Evolutionary conservation across 768 basidiomycete genomes (phyloP), one percentile per base, ranked within the genome.

Genomic region (Hortiboletus campestris): DNA sequence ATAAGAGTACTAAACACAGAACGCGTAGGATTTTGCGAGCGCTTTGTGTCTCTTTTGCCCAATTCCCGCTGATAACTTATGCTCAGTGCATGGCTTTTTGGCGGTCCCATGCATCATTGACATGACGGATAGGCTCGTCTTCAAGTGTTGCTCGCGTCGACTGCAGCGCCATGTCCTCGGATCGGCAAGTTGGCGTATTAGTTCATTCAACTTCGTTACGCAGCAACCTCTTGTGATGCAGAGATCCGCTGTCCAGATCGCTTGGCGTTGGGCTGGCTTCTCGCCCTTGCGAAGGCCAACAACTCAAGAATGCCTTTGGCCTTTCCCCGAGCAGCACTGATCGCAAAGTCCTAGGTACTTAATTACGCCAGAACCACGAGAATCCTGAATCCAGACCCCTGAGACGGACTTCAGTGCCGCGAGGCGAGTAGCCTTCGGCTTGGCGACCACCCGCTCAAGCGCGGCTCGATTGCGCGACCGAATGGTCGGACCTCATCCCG

Each of bases 321-420:
- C 25, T 25, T 25, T 25, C 25, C 25, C 22, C 11, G 19, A 20
- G 19, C 34, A 42, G 11, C 22, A 35, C 34, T 25, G 25, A 11
- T 17, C 17, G 8, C 49, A 29, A 13, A 42, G 28, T 34, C 43
- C 19, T 16, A 19, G 29, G 13, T 25, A 25, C 25, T 25, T 25
- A n/a, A 53, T 49, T 49, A 36, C 40, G 32, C 32, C 19, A 20
- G 40, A 42, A 29, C 38, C 19, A 32, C 52, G 52, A 44, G 61
- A 51, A 49, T 51, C 49, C 20, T 19, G 25, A 34, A 4, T 14
- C 8, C 38, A 41, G 20, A 20, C 36, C 34, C 34, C 34, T 35
- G 14, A 35, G 53, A 49, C 10, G 39, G 39, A 38, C n/a, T 38
- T 40, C 11, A 16, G n/a, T 34, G 12, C 17, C 19, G 29, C 44